Base-by-base conservation (phyloP, 306 rosid genomes). In the Vigna reflexopilosa region DNA sequence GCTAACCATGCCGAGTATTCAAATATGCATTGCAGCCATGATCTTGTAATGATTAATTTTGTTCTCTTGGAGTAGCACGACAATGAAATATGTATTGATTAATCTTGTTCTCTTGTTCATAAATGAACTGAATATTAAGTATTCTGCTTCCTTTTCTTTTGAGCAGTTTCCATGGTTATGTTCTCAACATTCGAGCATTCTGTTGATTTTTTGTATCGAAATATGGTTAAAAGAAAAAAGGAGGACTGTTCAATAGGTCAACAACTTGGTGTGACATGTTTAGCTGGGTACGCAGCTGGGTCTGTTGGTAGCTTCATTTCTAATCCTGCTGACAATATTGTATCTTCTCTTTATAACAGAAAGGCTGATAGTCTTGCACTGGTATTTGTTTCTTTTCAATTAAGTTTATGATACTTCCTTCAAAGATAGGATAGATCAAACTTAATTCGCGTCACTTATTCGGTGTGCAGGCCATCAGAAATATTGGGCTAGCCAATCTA, bases 401-500 rank as follows among this genome's bases (percentile, higher is more conserved):
- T 44, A 61, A 1, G 51, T 69, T 73, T 72, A 72, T 36, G 70
- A 36, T 59, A 58, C 67, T 67, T 54, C 20, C 44, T 61, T 55
- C 50, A 19, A 78, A 54, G 67, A 45, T 79, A 7, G 54, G n/a
- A 48, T 13, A 19, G 5, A 22, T 76, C 51, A 65, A 63, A 72
- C 77, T 73, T 55, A 82, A 19, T 48, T 42, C n/a, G 58, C 50
- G 62, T 55, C 68, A 16, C 45, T 61, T 72, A 67, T 80, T 65
- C 19, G 72, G 20, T 80, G 72, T 16, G 28, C 85, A 92, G 98
- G 94, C 97, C 59, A 87, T 94, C 91, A 92, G 85, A 86, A 88
- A 85, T 26, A 94, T 92, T 78, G 98, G 98, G 62, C 59, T 94
- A 47, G 66, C 75, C 38, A 89, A 90, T 88, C 84, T 94, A 42